Conservation (phyloP, 2,329 filamentous ascomycete species). For the Fonsecaea erecta region DNA sequence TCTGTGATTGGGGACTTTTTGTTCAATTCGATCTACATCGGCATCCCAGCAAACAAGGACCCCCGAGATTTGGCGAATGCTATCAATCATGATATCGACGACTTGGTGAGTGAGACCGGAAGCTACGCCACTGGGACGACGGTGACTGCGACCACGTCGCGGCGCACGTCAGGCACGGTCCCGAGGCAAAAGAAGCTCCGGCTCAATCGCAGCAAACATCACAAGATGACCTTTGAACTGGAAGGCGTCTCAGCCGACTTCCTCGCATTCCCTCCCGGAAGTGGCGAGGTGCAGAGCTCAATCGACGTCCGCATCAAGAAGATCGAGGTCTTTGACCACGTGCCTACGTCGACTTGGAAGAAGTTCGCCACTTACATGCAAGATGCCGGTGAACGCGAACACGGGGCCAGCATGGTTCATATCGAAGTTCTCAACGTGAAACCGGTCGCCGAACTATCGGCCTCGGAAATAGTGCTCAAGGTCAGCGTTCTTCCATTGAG, state of each 20-base stretch:
- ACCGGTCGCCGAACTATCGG: slow-evolving; percentile 80
- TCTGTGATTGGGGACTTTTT: slow-evolving; percentile 91
- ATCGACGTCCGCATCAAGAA: slow-evolving; percentile 81
- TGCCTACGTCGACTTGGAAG: slow-evolving; percentile 95
- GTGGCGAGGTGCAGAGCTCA: slow-evolving; percentile 83
- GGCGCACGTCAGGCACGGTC: slow-evolving; percentile 37
- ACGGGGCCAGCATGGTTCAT: slow-evolving; percentile 86
- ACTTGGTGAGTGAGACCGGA: slow-evolving; percentile 84
- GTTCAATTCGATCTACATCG: slow-evolving; percentile 99
- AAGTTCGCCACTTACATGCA: slow-evolving; percentile 96
- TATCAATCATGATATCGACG: slow-evolving; percentile 88
- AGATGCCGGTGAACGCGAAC: slow-evolving; percentile 83
- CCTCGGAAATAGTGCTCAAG: slow-evolving; percentile 85
- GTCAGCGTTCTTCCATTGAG: slow-evolving; percentile 80
- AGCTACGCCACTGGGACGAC: slow-evolving; percentile 78
- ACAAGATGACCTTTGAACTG: slow-evolving; percentile 95
- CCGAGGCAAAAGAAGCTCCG: slow-evolving; percentile 65
- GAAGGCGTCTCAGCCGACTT: slow-evolving; percentile 82
- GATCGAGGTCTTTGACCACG: slow-evolving; percentile 89
- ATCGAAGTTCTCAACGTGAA: slow-evolving; percentile 86
- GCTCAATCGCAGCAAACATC: slow-evolving; percentile 81
- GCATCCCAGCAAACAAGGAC: slow-evolving; percentile 83
- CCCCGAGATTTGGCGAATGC: slow-evolving; percentile 78
- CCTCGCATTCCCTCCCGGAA: slow-evolving; percentile 74
- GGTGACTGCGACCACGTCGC: slow-evolving; percentile 45